Conservation (phyloP, 108 stramenopile genomes). For the Cylindrotheca fusiformis region DNA sequence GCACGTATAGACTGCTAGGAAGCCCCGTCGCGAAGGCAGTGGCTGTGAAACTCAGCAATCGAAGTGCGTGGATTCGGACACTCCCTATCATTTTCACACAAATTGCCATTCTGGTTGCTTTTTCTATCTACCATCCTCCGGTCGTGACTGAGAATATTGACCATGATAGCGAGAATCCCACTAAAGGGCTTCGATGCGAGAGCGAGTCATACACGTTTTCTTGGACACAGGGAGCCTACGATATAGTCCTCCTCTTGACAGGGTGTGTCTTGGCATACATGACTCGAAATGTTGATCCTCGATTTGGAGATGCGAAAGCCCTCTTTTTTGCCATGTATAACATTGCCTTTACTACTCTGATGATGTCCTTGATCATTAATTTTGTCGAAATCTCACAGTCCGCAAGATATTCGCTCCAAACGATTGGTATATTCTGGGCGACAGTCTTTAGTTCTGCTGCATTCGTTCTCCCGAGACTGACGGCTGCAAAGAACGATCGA, state of each 20-base stretch:
- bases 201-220: conserved; percentile 23
- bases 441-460: conserved; percentile 22
- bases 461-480: conserved; percentile 30
- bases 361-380: conserved; percentile 2
- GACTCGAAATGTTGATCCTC: conserved; percentile 36
- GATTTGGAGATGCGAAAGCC: conserved; percentile 40
- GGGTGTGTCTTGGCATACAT: conserved; percentile 42
- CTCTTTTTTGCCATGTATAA: conserved; percentile 52
- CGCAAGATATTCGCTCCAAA: conserved; percentile 10
- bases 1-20: conserved; percentile 41
- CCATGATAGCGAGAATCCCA: conserved; percentile 9
- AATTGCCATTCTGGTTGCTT: conserved; percentile 22
- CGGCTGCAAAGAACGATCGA: conserved; percentile 3
- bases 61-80: conserved; percentile 17
- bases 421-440: conserved; percentile 31
- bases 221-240: conserved; percentile 16
- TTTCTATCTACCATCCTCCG: conserved; percentile 43
- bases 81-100: conserved; percentile 37
- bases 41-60: conserved; percentile 19
- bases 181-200: conserved; percentile 19
- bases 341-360: conserved; percentile 28
- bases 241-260: conserved; percentile 23
- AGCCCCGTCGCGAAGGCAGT: not conserved
- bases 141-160: conserved; percentile 9
- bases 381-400: not conserved